Conservation (phyloP, 805 yeast genomes). For the Metschnikowia gruessii region DNA sequence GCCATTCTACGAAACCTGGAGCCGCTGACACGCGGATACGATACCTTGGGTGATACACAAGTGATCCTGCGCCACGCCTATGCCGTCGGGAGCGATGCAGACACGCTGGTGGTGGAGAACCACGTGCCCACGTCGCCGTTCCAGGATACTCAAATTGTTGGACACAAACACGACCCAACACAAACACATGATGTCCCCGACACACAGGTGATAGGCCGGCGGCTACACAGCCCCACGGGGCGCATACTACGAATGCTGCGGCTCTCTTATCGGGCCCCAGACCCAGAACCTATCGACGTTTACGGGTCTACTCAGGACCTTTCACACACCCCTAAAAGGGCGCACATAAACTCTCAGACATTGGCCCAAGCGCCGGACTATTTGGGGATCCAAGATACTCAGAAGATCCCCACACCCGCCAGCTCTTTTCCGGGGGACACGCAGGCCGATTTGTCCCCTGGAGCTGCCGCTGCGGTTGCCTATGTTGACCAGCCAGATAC, state of each 20-base stretch:
- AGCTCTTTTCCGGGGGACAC: not conserved
- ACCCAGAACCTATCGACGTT: not conserved
- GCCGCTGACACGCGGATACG: slow-evolving; percentile 8
- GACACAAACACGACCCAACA: too few species aligned
- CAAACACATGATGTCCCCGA: slow-evolving; percentile 4
- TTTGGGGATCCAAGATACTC: slow-evolving; percentile 1
- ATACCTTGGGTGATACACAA: slow-evolving; percentile 11
- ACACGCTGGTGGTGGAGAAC: slow-evolving; percentile 1
- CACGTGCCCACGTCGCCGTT: not conserved
- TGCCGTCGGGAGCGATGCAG: not conserved
- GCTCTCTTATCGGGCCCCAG: too few species aligned
- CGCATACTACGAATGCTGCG: too few species aligned
- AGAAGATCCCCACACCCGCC: not conserved
- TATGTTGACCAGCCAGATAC: not conserved
- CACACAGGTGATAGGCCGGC: slow-evolving; percentile 16
- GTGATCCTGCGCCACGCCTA: slow-evolving; percentile 2
- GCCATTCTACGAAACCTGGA: not conserved
- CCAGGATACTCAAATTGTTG: slow-evolving; percentile 2
- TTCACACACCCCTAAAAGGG: not conserved
- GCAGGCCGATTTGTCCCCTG: not conserved
- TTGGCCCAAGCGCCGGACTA: not conserved
- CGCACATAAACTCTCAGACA: not conserved
- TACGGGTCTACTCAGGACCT: not conserved
- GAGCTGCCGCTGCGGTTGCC: not conserved
- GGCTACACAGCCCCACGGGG: not conserved